Evolutionary conservation across 2,329 filamentous ascomycete genomes (phyloP).

Genomic region (Akanthomyces muscarius): DNA sequence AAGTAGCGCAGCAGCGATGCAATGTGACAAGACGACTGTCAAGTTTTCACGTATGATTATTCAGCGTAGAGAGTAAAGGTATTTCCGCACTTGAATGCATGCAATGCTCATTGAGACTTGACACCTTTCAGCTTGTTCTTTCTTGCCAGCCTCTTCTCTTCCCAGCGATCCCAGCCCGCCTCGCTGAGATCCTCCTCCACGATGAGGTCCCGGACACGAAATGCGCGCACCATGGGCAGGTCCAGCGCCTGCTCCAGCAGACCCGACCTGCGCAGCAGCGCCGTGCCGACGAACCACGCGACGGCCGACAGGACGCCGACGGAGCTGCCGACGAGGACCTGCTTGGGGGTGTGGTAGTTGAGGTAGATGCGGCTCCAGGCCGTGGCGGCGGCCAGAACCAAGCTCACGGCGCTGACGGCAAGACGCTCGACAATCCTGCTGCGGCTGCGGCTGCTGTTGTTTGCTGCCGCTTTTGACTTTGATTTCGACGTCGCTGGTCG

Average conservation of each 20-base stretch:
- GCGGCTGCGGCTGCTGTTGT: conserved; percentile 1
- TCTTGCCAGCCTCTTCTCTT: conserved; percentile 45
- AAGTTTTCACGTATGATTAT: not conserved
- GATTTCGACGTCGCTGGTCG: conserved; percentile 38
- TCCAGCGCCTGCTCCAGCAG: conserved; percentile 71
- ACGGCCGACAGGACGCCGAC: conserved; percentile 69
- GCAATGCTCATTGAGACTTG: conserved; percentile 18
- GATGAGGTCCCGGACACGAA: conserved; percentile 78
- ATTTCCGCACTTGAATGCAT: not conserved
- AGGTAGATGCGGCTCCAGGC: conserved; percentile 84
- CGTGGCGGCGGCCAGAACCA: conserved; percentile 62
- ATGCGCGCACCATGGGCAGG: conserved; percentile 56
- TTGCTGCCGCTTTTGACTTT: not conserved
- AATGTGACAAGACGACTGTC: not conserved
- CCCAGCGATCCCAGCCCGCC: conserved; percentile 92
- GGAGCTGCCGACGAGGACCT: conserved; percentile 75
- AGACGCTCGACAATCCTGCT: conserved; percentile 55
- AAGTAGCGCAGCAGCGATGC: not conserved
- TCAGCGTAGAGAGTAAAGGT: not conserved
- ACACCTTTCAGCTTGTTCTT: conserved; percentile 27
- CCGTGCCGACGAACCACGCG: conserved; percentile 73
- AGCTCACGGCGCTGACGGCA: conserved; percentile 49
- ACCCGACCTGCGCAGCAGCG: conserved; percentile 61
- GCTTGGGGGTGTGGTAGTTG: conserved; percentile 83
- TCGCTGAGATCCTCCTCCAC: conserved; percentile 85